Base-by-base conservation (phyloP, 306 rosid species). In the Phaseolus lunatus region DNA sequence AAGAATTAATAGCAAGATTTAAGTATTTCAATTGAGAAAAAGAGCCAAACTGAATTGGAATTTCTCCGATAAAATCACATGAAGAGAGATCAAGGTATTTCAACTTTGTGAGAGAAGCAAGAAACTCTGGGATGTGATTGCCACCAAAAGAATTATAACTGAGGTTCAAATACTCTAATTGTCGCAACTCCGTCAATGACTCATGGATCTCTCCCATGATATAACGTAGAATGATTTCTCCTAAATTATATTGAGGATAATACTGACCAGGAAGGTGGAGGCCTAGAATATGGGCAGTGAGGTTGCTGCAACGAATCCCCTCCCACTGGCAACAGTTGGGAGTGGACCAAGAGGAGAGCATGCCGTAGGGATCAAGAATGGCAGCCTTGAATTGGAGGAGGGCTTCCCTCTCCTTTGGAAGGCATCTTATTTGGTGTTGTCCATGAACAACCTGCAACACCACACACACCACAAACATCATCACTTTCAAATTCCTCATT, bases 251-350 rank as follows among this genome's bases (percentile, higher is more conserved):
- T n/a, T n/a, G n/a, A n/a, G n/a, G n/a, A n/a, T n/a, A n/a, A n/a
- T n/a, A n/a, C n/a, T n/a, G 3, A 0, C 23, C 70, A 1, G 33
- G 62, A 33, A 75, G 64, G 23, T 75, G 39, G 7, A 76, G 43
- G 12, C 6, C 49, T 5, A 18, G 12, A 1, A 76, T 0, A 9
- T 64, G 73, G 24, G 50, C 39, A 5, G 79, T 75, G 4, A n/a
- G 37, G 70, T 62, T 75, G 71, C 49, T 75, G 24, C 84, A 75
- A 0, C 0, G 49, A 81, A 81, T 50, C 5, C 81, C 75, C 2
- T 77, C 18, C 81, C 81, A 81, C 39, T 67, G 41, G 26, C 84
- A 81, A 2, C 84, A 75, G 5, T 81, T 59, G 1, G 48, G 11
- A 16, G 35, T 81, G 5, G 47, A 50, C 81, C 84, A 81, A 1